Evolutionary conservation across 257 asterid genomes (phyloP).

Genomic region (Coffea canephora): DNA sequence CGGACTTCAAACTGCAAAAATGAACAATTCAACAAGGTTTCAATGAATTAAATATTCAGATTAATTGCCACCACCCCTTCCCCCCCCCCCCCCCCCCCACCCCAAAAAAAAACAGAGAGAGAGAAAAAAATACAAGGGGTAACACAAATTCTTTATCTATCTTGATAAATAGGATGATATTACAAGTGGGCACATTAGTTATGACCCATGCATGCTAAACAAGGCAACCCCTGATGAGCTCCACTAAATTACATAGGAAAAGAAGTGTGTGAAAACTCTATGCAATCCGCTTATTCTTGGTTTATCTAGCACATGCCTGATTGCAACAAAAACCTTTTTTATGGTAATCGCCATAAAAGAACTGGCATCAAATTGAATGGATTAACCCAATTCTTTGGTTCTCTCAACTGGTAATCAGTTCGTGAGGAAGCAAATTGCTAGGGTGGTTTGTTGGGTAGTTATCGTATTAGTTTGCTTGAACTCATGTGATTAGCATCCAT

Average conservation of each 20-base stretch:
- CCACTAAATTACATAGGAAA: neutral
- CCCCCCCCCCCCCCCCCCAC: neutral
- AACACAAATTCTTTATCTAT: neutral
- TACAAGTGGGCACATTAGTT: too few relatives aligned
- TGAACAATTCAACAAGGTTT: conserved; percentile 16
- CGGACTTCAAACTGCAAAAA: conserved; percentile 50
- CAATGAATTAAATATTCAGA: neutral
- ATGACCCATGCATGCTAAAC: neutral
- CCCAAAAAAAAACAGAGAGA: neutral
- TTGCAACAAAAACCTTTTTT: neutral
- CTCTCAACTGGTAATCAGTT: neutral
- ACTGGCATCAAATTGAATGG: neutral
- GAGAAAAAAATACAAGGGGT: neutral
- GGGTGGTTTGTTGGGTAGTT: neutral
- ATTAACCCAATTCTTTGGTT: neutral
- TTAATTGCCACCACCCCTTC: neutral
- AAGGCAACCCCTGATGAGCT: neutral
- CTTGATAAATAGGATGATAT: neutral
- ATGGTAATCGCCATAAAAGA: neutral
- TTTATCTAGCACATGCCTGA: neutral
- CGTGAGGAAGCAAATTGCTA: neutral
- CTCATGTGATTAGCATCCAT: neutral
- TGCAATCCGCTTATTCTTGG: neutral
- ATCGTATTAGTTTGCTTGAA: too few relatives aligned
- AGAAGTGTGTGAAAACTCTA: neutral